phyloP scores from a whole-genome alignment of 345 rosid genomes.

The Abelmoschus esculentus region DNA sequence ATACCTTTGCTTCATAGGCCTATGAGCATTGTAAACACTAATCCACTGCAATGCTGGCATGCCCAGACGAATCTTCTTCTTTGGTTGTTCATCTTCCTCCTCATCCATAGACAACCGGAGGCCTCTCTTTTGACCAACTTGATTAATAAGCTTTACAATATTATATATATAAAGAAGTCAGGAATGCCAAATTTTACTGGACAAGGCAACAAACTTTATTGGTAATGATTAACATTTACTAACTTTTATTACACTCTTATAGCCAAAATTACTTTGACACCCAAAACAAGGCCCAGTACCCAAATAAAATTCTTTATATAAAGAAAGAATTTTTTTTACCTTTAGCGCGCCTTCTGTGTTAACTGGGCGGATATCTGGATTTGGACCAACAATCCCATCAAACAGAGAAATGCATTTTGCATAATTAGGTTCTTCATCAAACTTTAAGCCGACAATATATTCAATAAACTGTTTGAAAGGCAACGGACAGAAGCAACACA shows the following conservation, averaged over 20 bases:
- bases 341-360: constrained; percentile 65
- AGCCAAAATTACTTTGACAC: neutral
- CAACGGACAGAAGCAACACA: constrained; percentile 55
- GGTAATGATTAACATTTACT: neutral
- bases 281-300: neutral
- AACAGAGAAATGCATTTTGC: constrained; percentile 56
- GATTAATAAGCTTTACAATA: constrained; percentile 49
- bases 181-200: neutral
- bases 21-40: constrained; percentile 57
- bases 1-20: constrained; percentile 80
- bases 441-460: constrained; percentile 62
- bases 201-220: neutral
- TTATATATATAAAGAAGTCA: neutral
- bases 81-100: constrained; percentile 59
- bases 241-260: neutral
- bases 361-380: constrained; percentile 49
- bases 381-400: constrained; percentile 51
- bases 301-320: neutral
- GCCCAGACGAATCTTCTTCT: constrained; percentile 59
- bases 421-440: constrained; percentile 59
- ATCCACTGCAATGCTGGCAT: constrained; percentile 76
- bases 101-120: constrained; percentile 35
- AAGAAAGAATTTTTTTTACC: constrained; percentile 28
- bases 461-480: constrained; percentile 60
- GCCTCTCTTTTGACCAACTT: constrained; percentile 66